Conservation (phyloP, 148 eudicot species). For the Polygonum maritimum region DNA sequence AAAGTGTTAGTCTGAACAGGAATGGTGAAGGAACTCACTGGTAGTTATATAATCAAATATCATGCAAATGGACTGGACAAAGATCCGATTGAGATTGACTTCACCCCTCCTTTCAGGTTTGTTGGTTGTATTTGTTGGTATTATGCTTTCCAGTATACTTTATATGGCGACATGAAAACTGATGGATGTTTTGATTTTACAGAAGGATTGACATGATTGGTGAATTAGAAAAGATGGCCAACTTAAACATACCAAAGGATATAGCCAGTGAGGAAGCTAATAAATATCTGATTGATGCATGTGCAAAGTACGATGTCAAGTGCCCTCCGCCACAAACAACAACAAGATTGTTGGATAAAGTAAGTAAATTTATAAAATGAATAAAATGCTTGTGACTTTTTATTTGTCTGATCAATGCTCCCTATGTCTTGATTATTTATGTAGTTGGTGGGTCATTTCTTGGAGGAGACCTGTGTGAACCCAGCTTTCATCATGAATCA, state of each 20-base stretch:
- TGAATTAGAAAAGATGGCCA: conserved; percentile 76
- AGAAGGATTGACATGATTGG: conserved; percentile 92
- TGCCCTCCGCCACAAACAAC: conserved; percentile 94
- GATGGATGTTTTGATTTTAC: conserved; percentile 11
- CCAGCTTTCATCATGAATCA: conserved; percentile 86
- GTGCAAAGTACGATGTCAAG: conserved; percentile 63
- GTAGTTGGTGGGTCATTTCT: conserved; percentile 92
- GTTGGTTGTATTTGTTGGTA: not conserved
- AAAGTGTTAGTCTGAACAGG: conserved; percentile 29
- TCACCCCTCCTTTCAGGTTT: conserved; percentile 97
- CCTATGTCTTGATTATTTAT: conserved; percentile 9
- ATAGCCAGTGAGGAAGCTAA: conserved; percentile 61
- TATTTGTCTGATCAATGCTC: too few relatives aligned
- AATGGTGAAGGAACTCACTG: conserved; percentile 93
- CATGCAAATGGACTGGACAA: conserved; percentile 77
- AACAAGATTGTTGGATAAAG: conserved; percentile 77
- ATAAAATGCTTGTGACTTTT: not conserved
- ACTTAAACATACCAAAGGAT: conserved; percentile 80
- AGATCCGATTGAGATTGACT: conserved; percentile 89
- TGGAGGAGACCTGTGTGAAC: conserved; percentile 86
- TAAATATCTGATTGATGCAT: conserved; percentile 62
- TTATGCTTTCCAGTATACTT: not conserved
- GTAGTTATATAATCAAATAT: conserved; percentile 68
- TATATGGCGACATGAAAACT: not conserved
- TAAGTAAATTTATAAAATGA: conserved; percentile 14